Evolutionary conservation across 139 green algal species (phyloP).

Genomic region (Zygnema cylindricum): DNA sequence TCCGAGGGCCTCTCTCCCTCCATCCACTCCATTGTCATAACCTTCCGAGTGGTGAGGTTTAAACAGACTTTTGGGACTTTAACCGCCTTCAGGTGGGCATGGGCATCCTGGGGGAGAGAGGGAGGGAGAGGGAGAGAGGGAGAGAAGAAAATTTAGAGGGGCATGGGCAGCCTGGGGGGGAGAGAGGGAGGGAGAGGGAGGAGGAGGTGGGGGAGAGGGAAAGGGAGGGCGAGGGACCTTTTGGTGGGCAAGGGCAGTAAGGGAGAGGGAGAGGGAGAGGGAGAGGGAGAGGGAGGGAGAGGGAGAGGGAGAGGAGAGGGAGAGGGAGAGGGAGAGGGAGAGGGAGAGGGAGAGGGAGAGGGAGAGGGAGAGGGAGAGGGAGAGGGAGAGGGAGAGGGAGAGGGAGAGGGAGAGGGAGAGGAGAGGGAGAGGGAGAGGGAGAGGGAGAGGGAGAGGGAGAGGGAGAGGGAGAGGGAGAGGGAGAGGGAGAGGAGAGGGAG

Average conservation of each 20-base stretch:
- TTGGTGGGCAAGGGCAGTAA: slow-evolving; percentile 90
- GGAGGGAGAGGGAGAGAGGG: not conserved
- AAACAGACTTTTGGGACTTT: not conserved
- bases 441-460: not conserved
- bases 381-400: not conserved
- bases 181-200: not conserved
- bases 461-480: not conserved
- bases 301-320: slow-evolving; percentile 90
- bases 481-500: slow-evolving; percentile 53
- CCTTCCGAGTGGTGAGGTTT: slow-evolving; percentile 71
- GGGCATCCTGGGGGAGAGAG: slow-evolving; percentile 80
- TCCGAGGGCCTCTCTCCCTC: slow-evolving; percentile 78
- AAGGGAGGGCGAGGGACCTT: slow-evolving; percentile 63
- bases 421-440: too few relatives aligned
- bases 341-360: not conserved
- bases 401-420: slow-evolving; percentile 45
- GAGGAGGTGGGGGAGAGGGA: not conserved
- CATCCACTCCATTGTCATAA: slow-evolving; percentile 98
- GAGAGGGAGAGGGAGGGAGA: not conserved
- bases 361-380: too few relatives aligned
- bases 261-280: not conserved
- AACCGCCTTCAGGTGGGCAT: slow-evolving; percentile 76
- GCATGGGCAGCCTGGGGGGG: slow-evolving; percentile 92
- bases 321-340: not conserved
- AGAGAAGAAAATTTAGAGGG: slow-evolving; percentile 64